Evolutionary conservation across 345 rosid species (phyloP), one percentile per base, ranked within the genome.

Genomic region (Populus ilicifolia): DNA sequence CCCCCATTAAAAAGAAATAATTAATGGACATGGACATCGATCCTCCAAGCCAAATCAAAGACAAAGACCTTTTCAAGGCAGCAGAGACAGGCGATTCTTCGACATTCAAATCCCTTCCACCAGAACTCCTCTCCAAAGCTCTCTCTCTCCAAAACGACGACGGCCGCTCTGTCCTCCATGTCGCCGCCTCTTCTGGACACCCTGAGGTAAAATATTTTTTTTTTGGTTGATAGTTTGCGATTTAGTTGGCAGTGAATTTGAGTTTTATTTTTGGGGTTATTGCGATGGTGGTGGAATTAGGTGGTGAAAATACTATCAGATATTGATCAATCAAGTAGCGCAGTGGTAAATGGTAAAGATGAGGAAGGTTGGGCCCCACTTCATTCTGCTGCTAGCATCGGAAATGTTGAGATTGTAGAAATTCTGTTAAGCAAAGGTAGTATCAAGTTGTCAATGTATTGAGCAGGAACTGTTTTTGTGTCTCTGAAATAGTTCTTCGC

Each of bases 281-380:
- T 36, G 64, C 63, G 25, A 9, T 36, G 69, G 21, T 17, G n/a
- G 30, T 81, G 65, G 54, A 35, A 66, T 80, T 80, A 95, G 98
- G 86, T 88, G 61, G 88, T 90, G 39, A 85, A 86, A 82, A 46
- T 88, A 79, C 76, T 93, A n/a, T 81, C 87, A 18, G 86, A 72
- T 73, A 82, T 68, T 61, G 97, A 91, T 78, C 86, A 79, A 23
- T 81, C 89, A 16, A 76, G 70, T n/a, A 80, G 74, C 46, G 84
- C 88, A 14, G 44, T 41, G 44, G 81, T 91, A 27, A 89, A 90
- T 77, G 72, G 86, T 46, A 83, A 76, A 50, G 98, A 95, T 81
- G 99, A 95, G 71, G 99, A 95, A 89, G 98, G 99, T 0, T 95
- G 97, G 99, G 91, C 91, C 13, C 93, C 98, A 21, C 71, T 95